phyloP scores from a whole-genome alignment of 371 early-diverging fungal species.

The Syncephalastrum contaminatum region DNA sequence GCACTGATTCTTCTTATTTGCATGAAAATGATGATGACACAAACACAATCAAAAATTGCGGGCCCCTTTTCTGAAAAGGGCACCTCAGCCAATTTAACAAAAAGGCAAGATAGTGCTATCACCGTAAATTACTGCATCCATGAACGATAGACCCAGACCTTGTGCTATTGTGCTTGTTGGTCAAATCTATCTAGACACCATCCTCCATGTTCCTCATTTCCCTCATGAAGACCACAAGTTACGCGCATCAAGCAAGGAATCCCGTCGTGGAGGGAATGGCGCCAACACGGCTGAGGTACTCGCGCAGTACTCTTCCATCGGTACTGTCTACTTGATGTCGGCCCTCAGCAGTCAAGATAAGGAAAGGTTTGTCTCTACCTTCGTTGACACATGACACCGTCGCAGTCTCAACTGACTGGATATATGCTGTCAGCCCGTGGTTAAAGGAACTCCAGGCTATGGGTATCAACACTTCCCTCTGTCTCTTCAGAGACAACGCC shows the following conservation, averaged over 20 bases:
- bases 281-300: conserved; percentile 61
- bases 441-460: conserved; percentile 27
- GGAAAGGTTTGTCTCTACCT: conserved; percentile 39
- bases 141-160: too few relatives aligned
- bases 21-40: too few relatives aligned
- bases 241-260: conserved; percentile 51
- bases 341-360: conserved; percentile 36
- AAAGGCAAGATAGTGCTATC: too few relatives aligned
- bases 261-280: conserved; percentile 70
- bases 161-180: conserved; percentile 29
- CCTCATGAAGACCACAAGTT: conserved; percentile 63
- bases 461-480: conserved; percentile 39
- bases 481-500: conserved; percentile 30
- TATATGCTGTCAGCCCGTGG: conserved; percentile 17
- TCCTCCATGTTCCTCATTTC: conserved; percentile 48
- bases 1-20: too few relatives aligned
- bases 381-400: not conserved
- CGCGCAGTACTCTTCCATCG: conserved; percentile 42
- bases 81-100: too few relatives aligned
- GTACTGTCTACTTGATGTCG: conserved; percentile 49
- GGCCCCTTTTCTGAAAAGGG: too few relatives aligned
- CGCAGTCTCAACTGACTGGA: not conserved
- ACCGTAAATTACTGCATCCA: too few relatives aligned
- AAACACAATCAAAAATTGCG: too few relatives aligned
- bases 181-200: conserved; percentile 51